phyloP scores from a whole-genome alignment of 169 alveolate species.

The Babesia sp. region DNA sequence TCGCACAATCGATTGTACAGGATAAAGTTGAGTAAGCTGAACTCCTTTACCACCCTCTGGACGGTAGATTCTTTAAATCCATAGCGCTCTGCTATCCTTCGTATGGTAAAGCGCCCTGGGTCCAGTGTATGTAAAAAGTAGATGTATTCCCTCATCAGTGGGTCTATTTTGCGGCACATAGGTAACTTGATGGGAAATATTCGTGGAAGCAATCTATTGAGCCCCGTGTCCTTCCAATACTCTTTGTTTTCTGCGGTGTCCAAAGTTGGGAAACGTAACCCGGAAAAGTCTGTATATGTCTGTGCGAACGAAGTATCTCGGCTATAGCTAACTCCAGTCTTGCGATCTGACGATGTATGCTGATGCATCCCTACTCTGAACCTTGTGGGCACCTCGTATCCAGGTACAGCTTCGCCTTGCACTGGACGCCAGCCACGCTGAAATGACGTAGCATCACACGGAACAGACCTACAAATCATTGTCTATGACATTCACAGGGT shows the following conservation, averaged over 20 bases:
- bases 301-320: slow-evolving; percentile 56
- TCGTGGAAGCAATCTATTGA: slow-evolving; percentile 78
- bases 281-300: slow-evolving; percentile 72
- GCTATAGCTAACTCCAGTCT: slow-evolving; percentile 66
- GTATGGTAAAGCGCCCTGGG: slow-evolving; percentile 80
- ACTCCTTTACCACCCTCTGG: slow-evolving; percentile 43
- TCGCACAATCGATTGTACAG: slow-evolving; percentile 56
- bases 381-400: slow-evolving; percentile 58
- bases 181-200: slow-evolving; percentile 82
- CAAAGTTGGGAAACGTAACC: slow-evolving; percentile 81
- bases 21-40: slow-evolving; percentile 53
- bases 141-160: slow-evolving; percentile 80
- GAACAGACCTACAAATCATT: slow-evolving; percentile 5
- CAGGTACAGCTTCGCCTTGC: slow-evolving; percentile 45
- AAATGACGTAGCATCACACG: slow-evolving; percentile 18
- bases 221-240: slow-evolving; percentile 85
- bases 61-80: slow-evolving; percentile 62
- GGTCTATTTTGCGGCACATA: slow-evolving; percentile 71
- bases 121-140: slow-evolving; percentile 81
- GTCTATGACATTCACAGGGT: neutral
- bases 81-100: slow-evolving; percentile 78
- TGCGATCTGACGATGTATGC: slow-evolving; percentile 30
- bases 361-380: slow-evolving; percentile 55
- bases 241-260: slow-evolving; percentile 78
- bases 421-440: slow-evolving; percentile 42